A percentile compares a stretch with the other conserved stretches of the same genome.
Evolutionary conservation across 495 filamentous ascomycete species (phyloP).

Genomic region (Glarea lozoyensis): DNA sequence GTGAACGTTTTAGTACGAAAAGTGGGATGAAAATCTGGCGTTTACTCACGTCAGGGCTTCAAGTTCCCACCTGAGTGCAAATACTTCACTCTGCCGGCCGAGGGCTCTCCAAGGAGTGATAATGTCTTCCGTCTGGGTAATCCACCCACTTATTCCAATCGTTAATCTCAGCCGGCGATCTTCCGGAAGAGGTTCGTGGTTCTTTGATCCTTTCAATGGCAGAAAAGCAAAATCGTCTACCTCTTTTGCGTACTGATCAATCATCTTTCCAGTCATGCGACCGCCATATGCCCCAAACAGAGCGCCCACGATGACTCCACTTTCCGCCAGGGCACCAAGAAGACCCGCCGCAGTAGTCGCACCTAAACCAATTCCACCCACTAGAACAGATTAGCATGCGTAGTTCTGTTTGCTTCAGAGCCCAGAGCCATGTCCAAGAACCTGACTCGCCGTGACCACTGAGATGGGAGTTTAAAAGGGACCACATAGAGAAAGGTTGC

Average conservation of each 20-base stretch:
- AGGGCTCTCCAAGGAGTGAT: conserved; percentile 68
- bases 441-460: no score
- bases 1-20: neutral
- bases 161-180: conserved; percentile 67
- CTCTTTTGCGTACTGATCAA: conserved; percentile 80
- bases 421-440: no score
- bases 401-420: neutral
- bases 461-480: no score
- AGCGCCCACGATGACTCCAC: conserved; percentile 65
- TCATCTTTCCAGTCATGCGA: conserved; percentile 74
- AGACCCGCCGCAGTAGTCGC: conserved; percentile 59
- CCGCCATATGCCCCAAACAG: conserved; percentile 88
- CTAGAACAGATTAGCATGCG: neutral
- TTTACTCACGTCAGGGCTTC: conserved; percentile 46
- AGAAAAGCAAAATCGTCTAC: conserved; percentile 86
- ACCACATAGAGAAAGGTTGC: neutral
- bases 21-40: neutral
- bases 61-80: conserved; percentile 78
- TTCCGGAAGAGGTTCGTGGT: conserved; percentile 29
- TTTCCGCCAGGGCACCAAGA: conserved; percentile 70
- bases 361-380: conserved; percentile 74
- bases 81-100: conserved; percentile 61
- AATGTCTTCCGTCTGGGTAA: conserved; percentile 61
- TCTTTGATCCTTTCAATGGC: conserved; percentile 45
- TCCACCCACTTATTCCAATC: conserved; percentile 76